Base-by-base conservation (phyloP, 805 yeast species). In the Candida berthetii region DNA sequence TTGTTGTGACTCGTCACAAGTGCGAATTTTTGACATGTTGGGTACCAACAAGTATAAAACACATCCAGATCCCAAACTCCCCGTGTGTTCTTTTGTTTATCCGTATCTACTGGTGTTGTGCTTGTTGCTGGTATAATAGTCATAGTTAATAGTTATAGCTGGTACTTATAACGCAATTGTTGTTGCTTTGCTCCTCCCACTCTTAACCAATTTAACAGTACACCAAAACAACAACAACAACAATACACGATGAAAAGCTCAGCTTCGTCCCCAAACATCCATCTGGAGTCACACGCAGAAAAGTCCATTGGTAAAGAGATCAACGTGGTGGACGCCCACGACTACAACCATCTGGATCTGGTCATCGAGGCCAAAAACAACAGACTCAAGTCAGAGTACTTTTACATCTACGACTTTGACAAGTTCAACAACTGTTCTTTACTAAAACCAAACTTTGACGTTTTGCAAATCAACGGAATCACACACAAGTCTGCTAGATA, bases 401-500 rank as follows among this genome's bases (percentile, higher is more conserved):
- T 57, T 44, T 63, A 60, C 47, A 55, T 63, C 42, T 64, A 62
- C 39, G 63, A 64, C 43, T 52, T 52, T 37, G 55, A 53, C 15
- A 48, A 50, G 36, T 61, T 60, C 48, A 53, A 56, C 47, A 45
- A 50, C 22, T 53, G 59, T 24, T 48, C 60, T 3, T 27, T 56
- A 4, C 39, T 56, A 27, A 56, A 52, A 35, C 40, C 50, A 10
- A 47, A 54, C 31, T 57, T 50, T 38, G 49, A 52, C 34, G 48
- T 58, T 19, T 45, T 58, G 3, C 22, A 38, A 10, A 36, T 43
- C 27, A 41, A 49, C 9, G 52, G 48, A 18, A 46, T 64, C 31
- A 61, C 49, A 14, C 65, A 65, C 14, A 53, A 51, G 0, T 62
- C 69, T 8, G 51, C 64, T 4, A 49, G 66, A 36, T 61, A 59